Conservation (phyloP, 257 asterid genomes). For the Ilex asprella region DNA sequence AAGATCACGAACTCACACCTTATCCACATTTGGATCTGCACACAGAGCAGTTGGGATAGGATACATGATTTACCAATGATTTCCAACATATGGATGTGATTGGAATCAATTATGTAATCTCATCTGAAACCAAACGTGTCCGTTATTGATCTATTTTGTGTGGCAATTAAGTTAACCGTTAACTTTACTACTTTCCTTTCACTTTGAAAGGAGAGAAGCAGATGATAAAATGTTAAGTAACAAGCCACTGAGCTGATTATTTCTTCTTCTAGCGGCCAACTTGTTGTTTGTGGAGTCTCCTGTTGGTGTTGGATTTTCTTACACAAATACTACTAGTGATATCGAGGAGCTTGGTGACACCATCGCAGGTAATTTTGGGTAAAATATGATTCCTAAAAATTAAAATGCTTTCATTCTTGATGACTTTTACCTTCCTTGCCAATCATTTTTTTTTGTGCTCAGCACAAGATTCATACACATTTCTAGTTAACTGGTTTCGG, state of each 20-base stretch:
- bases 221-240: too few species aligned
- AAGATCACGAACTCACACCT: too few species aligned
- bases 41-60: neutral
- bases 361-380: constrained; percentile 39
- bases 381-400: too few species aligned
- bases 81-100: neutral
- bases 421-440: too few species aligned
- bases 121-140: too few species aligned
- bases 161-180: too few species aligned
- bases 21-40: too few species aligned
- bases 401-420: too few species aligned
- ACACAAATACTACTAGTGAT: constrained; percentile 69
- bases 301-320: constrained; percentile 89
- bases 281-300: constrained; percentile 81
- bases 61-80: neutral
- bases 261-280: constrained; percentile 45
- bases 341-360: constrained; percentile 55
- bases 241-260: neutral
- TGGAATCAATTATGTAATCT: too few species aligned
- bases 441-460: constrained; percentile 5
- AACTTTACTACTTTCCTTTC: too few species aligned
- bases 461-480: constrained; percentile 74
- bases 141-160: too few species aligned
- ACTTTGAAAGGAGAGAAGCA: too few species aligned
- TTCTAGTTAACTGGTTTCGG: constrained; percentile 66